Evolutionary conservation across 176 grass and related monocot genomes (phyloP).

Genomic region (Guadua angustifolia): DNA sequence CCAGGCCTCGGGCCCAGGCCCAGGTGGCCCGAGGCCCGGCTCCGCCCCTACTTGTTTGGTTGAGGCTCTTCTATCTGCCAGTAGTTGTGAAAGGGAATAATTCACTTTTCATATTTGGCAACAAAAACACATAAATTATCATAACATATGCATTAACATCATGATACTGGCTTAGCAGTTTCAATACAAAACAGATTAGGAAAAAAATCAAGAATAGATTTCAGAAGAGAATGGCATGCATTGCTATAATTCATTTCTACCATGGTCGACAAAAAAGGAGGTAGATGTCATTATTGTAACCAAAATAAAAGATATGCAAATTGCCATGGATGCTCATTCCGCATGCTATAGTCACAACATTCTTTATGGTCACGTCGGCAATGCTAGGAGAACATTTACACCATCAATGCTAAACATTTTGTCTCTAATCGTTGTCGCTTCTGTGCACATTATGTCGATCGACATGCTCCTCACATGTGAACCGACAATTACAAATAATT

Average conservation of each 20-base stretch:
- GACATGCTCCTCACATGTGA: slow-evolving; percentile 22
- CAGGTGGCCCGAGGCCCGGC: too few species aligned
- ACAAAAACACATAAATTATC: slow-evolving; percentile 28
- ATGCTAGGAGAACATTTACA: slow-evolving; percentile 3
- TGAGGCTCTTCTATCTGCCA: slow-evolving; percentile 69
- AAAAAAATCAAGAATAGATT: not conserved
- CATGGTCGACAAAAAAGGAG: slow-evolving; percentile 10
- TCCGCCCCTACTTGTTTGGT: slow-evolving; percentile 45
- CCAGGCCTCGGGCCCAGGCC: too few species aligned
- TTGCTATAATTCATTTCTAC: slow-evolving; percentile 6
- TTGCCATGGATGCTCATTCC: slow-evolving; percentile 9
- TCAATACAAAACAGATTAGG: not conserved
- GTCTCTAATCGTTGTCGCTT: slow-evolving; percentile 18
- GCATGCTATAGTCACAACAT: not conserved
- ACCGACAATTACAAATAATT: not conserved
- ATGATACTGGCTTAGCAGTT: not conserved
- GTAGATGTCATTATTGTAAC: not conserved
- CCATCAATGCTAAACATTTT: not conserved
- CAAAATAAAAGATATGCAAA: not conserved
- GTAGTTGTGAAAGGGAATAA: slow-evolving; percentile 49
- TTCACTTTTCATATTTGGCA: slow-evolving; percentile 14
- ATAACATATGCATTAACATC: not conserved
- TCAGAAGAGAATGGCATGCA: slow-evolving; percentile 1
- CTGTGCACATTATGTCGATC: slow-evolving; percentile 18
- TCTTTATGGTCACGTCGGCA: slow-evolving; percentile 5